phyloP scores from a whole-genome alignment of 2,329 filamentous ascomycete species.

The Stemphylium vesicarium region DNA sequence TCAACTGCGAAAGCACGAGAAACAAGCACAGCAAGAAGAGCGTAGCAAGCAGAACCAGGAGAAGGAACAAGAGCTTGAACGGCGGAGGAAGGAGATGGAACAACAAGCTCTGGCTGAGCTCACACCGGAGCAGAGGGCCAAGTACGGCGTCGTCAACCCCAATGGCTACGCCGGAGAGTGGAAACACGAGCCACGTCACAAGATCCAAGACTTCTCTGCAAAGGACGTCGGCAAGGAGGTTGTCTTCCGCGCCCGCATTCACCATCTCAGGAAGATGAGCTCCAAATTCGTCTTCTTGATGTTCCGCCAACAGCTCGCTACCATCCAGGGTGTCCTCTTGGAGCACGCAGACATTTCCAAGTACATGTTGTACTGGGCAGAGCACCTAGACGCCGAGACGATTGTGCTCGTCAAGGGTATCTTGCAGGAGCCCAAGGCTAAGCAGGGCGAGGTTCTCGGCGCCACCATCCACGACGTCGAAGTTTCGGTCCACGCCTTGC shows the following conservation, averaged over 20 bases:
- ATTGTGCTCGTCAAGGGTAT: constrained; percentile 78
- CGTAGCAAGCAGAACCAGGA: constrained; percentile 53
- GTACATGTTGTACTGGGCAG: constrained; percentile 85
- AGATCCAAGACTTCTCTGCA: constrained; percentile 59
- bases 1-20: constrained; percentile 58
- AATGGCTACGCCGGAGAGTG: constrained; percentile 64
- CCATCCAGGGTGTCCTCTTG: constrained; percentile 82
- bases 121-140: constrained; percentile 63
- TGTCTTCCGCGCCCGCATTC: constrained; percentile 73
- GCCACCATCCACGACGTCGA: constrained; percentile 79
- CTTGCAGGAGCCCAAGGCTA: constrained; percentile 72
- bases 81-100: constrained; percentile 56
- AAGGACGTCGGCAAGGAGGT: constrained; percentile 65
- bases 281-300: constrained; percentile 83
- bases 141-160: constrained; percentile 64
- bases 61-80: constrained; percentile 54
- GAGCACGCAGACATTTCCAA: constrained; percentile 68
- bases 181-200: constrained; percentile 55
- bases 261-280: constrained; percentile 82
- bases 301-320: constrained; percentile 81
- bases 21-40: constrained; percentile 53
- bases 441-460: constrained; percentile 71
- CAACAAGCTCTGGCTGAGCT: constrained; percentile 59
- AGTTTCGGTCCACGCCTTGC: constrained; percentile 70
- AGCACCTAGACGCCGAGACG: constrained; percentile 79